These are phyloP conservation scores for Fusarium sp. DNA, from an alignment of 2,329 filamentous ascomycete species.

Conservation along the genomic window DNA sequence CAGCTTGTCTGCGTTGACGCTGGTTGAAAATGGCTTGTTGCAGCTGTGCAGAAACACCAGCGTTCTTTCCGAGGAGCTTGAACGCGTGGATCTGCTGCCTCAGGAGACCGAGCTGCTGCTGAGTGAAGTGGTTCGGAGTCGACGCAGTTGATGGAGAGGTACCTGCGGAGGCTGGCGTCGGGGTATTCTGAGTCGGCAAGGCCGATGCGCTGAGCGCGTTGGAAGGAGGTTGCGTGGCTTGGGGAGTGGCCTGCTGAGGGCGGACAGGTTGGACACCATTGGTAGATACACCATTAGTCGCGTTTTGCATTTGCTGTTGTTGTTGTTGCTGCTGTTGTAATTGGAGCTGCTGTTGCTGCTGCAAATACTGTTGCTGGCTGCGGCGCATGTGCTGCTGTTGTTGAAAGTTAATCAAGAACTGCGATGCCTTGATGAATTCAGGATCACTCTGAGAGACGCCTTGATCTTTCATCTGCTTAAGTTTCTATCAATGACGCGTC, in stretches of 20 bases:
- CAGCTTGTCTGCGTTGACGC: conserved; percentile 72
- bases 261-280: conserved; percentile 62
- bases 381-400: conserved; percentile 70
- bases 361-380: conserved; percentile 58
- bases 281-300: conserved; percentile 61
- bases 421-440: conserved; percentile 85
- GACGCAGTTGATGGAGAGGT: conserved; percentile 44
- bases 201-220: conserved; percentile 54
- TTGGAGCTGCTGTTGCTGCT: conserved; percentile 60
- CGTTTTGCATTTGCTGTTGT: conserved; percentile 64
- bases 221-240: conserved; percentile 47
- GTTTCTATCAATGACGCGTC: conserved; percentile 71
- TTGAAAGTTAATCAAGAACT: conserved; percentile 79
- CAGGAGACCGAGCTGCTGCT: conserved; percentile 82
- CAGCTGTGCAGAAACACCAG: conserved; percentile 80
- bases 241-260: conserved; percentile 53
- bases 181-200: conserved; percentile 49
- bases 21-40: conserved; percentile 87
- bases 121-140: conserved; percentile 73
- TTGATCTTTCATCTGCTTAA: conserved; percentile 86
- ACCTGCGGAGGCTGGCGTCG: conserved; percentile 49
- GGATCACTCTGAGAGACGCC: conserved; percentile 86
- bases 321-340: conserved; percentile 63
- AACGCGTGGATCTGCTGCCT: conserved; percentile 92
- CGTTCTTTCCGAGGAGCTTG: conserved; percentile 88